Evolutionary conservation across 352 stramenopile species (phyloP).

Genomic region (Pilasporangium apinafurcum): DNA sequence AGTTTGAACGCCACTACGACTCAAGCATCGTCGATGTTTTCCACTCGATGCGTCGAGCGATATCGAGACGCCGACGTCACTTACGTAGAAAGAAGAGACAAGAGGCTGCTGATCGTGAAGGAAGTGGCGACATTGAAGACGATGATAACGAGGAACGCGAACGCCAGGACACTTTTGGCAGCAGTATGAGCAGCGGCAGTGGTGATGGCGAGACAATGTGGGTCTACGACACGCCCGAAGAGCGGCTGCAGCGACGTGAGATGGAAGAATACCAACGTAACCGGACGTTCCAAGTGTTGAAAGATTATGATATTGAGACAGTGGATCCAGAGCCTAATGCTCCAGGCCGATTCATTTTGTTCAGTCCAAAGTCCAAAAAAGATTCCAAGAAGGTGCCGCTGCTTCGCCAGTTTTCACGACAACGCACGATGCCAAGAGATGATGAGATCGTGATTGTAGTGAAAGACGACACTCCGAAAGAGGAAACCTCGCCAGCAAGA

Average conservation of each 20-base stretch:
- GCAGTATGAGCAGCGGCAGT: conserved; percentile 17
- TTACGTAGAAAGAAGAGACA: background rate
- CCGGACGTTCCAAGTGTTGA: conserved; percentile 34
- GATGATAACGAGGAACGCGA: conserved; percentile 24
- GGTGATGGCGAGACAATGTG: conserved; percentile 32
- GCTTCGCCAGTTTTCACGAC: conserved; percentile 11
- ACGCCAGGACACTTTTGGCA: conserved; percentile 35
- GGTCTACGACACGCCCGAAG: conserved; percentile 27
- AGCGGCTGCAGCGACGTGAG: conserved; percentile 26
- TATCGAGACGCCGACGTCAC: conserved; percentile 8
- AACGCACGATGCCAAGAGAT: conserved; percentile 14
- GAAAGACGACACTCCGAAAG: conserved; percentile 7
- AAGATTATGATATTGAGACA: conserved; percentile 37
- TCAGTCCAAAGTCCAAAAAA: conserved; percentile 13
- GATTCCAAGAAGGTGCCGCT: conserved; percentile 27
- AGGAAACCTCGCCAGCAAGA: background rate
- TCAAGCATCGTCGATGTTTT: conserved; percentile 43
- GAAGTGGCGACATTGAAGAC: too few relatives aligned
- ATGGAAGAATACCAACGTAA: conserved; percentile 29
- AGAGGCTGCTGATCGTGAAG: too few relatives aligned
- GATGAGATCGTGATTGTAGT: conserved; percentile 31
- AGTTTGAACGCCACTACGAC: conserved; percentile 44
- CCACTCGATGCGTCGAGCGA: conserved; percentile 20
- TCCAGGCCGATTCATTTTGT: conserved; percentile 8
- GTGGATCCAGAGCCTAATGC: conserved; percentile 7